Percentiles rank a stretch among this genome's conserved stretches.
These are phyloP conservation scores for Lenwebbia sp. DNA, from an alignment of 345 rosid genomes.

Conservation along the genomic window DNA sequence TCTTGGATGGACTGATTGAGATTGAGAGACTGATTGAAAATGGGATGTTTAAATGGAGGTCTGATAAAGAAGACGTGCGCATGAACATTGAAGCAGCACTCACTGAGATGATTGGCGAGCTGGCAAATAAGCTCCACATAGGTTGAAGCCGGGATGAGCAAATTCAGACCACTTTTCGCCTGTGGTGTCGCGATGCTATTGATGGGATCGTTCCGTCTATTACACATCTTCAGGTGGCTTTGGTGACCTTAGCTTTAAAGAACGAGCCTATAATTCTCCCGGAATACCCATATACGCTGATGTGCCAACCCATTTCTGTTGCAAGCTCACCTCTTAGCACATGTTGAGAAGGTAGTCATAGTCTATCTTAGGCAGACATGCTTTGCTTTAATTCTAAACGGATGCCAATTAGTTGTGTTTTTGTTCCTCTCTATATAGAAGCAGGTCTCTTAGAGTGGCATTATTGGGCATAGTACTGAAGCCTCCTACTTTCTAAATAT, in stretches of 20 bases:
- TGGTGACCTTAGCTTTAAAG: conserved; percentile 63
- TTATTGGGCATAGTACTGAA: neutral
- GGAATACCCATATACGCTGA: conserved; percentile 84
- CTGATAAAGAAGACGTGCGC: conserved; percentile 92
- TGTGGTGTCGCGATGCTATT: conserved; percentile 96
- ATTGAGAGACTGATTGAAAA: conserved; percentile 54
- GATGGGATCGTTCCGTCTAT: conserved; percentile 36
- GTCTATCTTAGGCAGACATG: neutral
- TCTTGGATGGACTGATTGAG: conserved; percentile 64
- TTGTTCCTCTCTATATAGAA: neutral
- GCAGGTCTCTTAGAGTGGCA: neutral
- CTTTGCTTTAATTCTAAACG: neutral
- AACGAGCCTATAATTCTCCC: conserved; percentile 66
- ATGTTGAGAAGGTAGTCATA: conserved; percentile 66
- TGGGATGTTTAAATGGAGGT: conserved; percentile 81
- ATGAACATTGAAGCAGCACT: conserved; percentile 99
- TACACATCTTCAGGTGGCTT: conserved; percentile 46
- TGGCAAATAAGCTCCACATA: conserved; percentile 95
- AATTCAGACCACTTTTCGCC: conserved; percentile 76
- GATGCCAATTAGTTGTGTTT: neutral
- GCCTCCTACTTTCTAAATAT: neutral
- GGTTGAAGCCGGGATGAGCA: conserved; percentile 93
- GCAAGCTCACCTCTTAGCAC: conserved; percentile 76
- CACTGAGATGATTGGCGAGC: conserved; percentile 91
- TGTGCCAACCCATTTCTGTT: conserved; percentile 91